A percentile compares a stretch with the other conserved stretches of the same genome.
phyloP scores from a whole-genome alignment of 1,284 basidiomycete genomes.

The Austroboletus niveus region DNA sequence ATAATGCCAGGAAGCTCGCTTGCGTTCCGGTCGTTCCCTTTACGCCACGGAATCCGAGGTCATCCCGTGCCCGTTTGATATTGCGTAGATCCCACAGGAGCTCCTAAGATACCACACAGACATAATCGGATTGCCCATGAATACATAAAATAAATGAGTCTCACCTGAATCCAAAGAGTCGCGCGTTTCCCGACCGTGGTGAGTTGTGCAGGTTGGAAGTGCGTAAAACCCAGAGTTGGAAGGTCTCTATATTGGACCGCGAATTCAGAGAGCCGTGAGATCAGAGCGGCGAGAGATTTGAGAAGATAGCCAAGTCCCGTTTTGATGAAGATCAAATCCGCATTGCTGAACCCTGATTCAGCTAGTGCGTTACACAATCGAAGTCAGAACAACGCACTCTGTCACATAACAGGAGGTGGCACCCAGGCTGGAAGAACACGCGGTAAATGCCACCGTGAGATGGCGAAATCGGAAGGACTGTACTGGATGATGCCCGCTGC shows the following conservation, averaged over 20 bases:
- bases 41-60: constrained; percentile 96
- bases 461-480: constrained; percentile 7
- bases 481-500: constrained; percentile 98
- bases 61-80: constrained; percentile 86
- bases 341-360: constrained; percentile 62
- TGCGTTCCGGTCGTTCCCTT: constrained; percentile 99
- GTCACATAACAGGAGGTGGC: constrained; percentile 99
- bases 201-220: constrained; percentile 98
- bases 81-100: constrained; percentile 97
- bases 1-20: constrained; percentile 92
- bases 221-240: constrained; percentile 95
- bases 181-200: constrained; percentile 99
- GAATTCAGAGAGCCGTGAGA: constrained; percentile 84
- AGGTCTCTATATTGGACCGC: constrained; percentile 73
- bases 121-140: not conserved
- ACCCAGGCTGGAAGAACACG: constrained; percentile 61
- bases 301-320: constrained; percentile 84
- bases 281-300: constrained; percentile 85
- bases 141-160: constrained; percentile 6
- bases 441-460: constrained; percentile 9
- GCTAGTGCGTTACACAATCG: constrained; percentile 5
- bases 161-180: constrained; percentile 92
- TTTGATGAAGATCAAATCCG: constrained; percentile 96
- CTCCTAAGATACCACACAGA: constrained; percentile 51
- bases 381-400: constrained; percentile 58